These are phyloP conservation scores for Aspergillus sp. DNA, from an alignment of 2,329 filamentous ascomycete species.

Conservation along the genomic window DNA sequence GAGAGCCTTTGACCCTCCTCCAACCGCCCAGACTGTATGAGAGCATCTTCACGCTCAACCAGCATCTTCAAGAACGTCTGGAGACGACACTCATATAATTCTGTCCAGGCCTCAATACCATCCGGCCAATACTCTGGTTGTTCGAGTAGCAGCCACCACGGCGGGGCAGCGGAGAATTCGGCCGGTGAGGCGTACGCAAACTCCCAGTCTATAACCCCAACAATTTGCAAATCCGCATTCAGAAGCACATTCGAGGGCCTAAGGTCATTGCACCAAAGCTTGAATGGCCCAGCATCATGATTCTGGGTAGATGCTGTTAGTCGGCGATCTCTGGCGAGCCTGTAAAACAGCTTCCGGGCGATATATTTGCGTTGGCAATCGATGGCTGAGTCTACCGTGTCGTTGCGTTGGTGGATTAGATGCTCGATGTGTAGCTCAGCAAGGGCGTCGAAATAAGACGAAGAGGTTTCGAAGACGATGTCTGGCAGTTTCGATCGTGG, in stretches of 20 bases:
- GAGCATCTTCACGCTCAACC: no score
- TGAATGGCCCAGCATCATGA: slow-evolving; percentile 17
- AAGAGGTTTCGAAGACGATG: no score
- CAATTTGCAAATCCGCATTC: slow-evolving; percentile 12
- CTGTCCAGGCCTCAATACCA: slow-evolving; percentile 15
- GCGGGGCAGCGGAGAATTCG: slow-evolving; percentile 15
- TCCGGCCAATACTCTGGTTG: slow-evolving; percentile 19
- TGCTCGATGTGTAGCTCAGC: slow-evolving; percentile 18
- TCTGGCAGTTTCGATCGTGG: no score
- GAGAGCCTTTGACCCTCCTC: slow-evolving; percentile 14
- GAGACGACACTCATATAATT: slow-evolving; percentile 16
- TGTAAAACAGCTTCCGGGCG: slow-evolving; percentile 15
- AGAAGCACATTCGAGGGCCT: slow-evolving; percentile 18
- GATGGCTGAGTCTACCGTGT: slow-evolving; percentile 13
- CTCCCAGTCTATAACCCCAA: slow-evolving; percentile 20
- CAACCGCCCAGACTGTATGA: slow-evolving; percentile 12
- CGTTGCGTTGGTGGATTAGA: slow-evolving; percentile 18
- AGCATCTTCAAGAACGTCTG: slow-evolving; percentile 16
- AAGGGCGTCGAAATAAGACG: slow-evolving; percentile 19
- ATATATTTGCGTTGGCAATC: slow-evolving; percentile 21
- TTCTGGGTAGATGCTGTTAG: no score
- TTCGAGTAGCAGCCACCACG: slow-evolving; percentile 20
- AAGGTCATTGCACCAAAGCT: slow-evolving; percentile 22
- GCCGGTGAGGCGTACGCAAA: slow-evolving; percentile 18
- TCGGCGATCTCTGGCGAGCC: slow-evolving; percentile 12